Conservation (phyloP, 2,329 filamentous ascomycete species). For the Stenocarpella maydis region DNA sequence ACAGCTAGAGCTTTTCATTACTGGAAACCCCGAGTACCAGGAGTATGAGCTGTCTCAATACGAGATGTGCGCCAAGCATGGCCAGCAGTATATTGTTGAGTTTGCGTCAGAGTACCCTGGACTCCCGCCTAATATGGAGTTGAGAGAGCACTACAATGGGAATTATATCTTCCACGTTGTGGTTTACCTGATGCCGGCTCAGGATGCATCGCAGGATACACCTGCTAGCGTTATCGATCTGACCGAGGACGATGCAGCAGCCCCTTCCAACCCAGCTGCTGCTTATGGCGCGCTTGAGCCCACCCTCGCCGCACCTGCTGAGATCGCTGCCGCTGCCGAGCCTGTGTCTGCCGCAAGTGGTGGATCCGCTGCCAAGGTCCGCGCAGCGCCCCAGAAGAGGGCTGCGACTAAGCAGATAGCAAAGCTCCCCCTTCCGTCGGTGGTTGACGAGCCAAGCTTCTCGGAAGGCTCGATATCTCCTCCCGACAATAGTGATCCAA, state of each 20-base stretch:
- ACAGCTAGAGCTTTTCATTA: not conserved
- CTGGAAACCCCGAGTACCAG: not conserved
- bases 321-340: not conserved
- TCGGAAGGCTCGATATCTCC: not conserved
- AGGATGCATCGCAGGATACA: not conserved
- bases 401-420: not conserved
- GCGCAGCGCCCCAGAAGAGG: not conserved
- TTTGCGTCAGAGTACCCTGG: not conserved
- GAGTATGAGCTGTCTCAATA: not conserved
- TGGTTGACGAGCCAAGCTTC: constrained; percentile 6
- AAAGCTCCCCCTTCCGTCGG: not conserved
- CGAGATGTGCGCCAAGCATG: not conserved
- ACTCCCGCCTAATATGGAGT: not conserved
- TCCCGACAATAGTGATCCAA: not conserved
- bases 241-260: not conserved
- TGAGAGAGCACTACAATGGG: not conserved
- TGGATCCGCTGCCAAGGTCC: not conserved
- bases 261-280: not conserved
- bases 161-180: not conserved
- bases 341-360: not conserved
- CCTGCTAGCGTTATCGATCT: not conserved
- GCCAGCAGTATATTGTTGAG: not conserved
- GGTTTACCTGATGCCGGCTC: not conserved
- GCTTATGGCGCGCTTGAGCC: not conserved
- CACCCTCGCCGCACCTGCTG: not conserved